Evolutionary conservation across 768 basidiomycete species (phyloP), one percentile per base, ranked within the genome.

Genomic region (Boletus insuetus): DNA sequence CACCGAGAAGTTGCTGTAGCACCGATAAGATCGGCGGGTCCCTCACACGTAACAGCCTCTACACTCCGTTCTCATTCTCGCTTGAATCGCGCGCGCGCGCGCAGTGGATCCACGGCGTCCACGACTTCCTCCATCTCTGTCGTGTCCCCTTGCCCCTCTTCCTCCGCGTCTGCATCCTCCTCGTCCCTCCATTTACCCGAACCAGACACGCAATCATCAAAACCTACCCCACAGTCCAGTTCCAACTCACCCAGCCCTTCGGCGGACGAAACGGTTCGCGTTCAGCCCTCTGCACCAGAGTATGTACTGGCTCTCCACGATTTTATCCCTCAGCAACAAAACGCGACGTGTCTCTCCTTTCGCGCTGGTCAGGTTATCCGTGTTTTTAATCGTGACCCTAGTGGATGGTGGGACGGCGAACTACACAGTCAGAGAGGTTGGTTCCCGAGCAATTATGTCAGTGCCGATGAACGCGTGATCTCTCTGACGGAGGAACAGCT

Each of bases 381-480:
- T 56, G 93, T 98, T n/a, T 76, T 89, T 46, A 93, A 92, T 64
- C 81, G 86, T 59, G 93, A 98, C 73, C 57, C 78, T 4, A 91
- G 87, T 62, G 97, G 97, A 0, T 98, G 97, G 97, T 98, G 96
- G 96, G 95, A 99, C 67, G 97, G 97, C 11, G 94, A 98, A 72
- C 70, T 96, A 17, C 89, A 93, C 35, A 89, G 86, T 3, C 75
- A 86, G 56, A 77, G 95, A 63, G 97, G 97, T 13, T 99, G 97
- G 97, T 98, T 98, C 73, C 97, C 97, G 19, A 94, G 92, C 65
- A 99, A 98, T 73, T 98, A 97, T 74, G 90, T 92, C 59, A 87
- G 85, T 60, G 74, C 81, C 16, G 85, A 87, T 60, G 75, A 81
- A 48, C 78, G 78, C 49, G 66, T 71, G 20, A 66, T 73, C 9